Base-by-base conservation (phyloP, 2,329 filamentous ascomycete genomes). In the Fusarium sp. region DNA sequence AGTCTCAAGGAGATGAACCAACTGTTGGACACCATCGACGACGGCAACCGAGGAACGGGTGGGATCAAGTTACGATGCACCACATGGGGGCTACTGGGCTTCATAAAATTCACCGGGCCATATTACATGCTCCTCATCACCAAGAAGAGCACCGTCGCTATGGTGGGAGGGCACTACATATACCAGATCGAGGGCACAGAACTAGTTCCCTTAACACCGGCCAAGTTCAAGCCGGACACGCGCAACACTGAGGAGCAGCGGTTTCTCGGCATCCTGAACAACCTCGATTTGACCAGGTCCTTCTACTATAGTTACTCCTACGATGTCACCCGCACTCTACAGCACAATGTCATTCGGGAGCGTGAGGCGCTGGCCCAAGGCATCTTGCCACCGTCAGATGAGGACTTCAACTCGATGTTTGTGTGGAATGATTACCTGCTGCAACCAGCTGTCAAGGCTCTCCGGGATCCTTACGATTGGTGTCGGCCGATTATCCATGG, bases 281-380 rank as follows among this genome's bases (percentile, higher is more conserved):
- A 97, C 75, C 87, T 99, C 35, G 96, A 99, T 81, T 85, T 99
- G 69, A 95, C 93, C 0, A 90, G 93, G 65, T 97, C 94, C 0
- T 99, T 99, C 81, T 99, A 99, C 83, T 99, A 98, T 85, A 98
- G 96, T 84, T 98, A 98, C 81, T 97, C 96, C 0, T 99, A 99
- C 84, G 94, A 99, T 80, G 93, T 98, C 75, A 99, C 96, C 1
- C 90, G 92, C 62, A 97, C 95, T 1, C 85, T 99, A 55, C 96
- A 99, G 81, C 91, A 96, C 79, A 99, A 99, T 78, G 95, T 99
- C 69, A 92, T 92, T 22, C 89, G 91, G 35, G 95, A 98, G 82
- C 89, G 96, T 42, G 87, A 89, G 57, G 91, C 92, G 4, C 83
- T 97, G 58, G 88, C 90, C 33, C 86, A 91, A 69, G 94, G 93